These are phyloP conservation scores for Volvariella volvacea DNA, from an alignment of 1,284 basidiomycete genomes.

Conservation along the genomic window DNA sequence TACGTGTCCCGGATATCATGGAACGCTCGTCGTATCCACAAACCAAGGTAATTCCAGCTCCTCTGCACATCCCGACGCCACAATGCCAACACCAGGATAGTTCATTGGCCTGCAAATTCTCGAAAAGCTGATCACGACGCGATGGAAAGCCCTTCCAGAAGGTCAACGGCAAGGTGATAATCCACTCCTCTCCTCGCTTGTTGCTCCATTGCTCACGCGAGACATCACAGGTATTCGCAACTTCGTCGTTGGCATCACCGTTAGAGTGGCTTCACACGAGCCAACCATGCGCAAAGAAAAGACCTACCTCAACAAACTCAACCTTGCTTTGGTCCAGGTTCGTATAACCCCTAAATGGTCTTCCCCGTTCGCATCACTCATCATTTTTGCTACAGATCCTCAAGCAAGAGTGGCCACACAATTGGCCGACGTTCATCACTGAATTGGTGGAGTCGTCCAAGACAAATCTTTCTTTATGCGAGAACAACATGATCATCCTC, in stretches of 20 bases:
- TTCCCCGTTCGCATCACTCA: conserved; percentile 7
- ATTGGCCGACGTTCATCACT: conserved; percentile 98
- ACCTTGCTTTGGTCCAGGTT: conserved; percentile 92
- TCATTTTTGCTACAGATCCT: conserved; percentile 62
- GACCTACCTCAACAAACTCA: conserved; percentile 95
- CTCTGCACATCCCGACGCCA: conserved; percentile 2
- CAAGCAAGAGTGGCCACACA: conserved; percentile 99
- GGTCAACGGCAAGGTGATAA: conserved; percentile 82
- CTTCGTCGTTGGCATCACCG: conserved; percentile 92
- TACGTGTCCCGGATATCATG: conserved; percentile 91
- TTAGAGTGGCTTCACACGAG: conserved; percentile 91
- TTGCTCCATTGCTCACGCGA: not conserved
- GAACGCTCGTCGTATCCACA: conserved; percentile 84
- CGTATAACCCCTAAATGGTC: conserved; percentile 16
- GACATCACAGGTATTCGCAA: conserved; percentile 79
- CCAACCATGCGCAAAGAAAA: conserved; percentile 84
- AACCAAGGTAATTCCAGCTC: conserved; percentile 65
- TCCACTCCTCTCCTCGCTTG: conserved; percentile 7
- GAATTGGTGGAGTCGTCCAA: conserved; percentile 98
- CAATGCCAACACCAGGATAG: conserved; percentile 39
- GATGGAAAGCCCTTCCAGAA: conserved; percentile 95
- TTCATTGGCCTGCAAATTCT: conserved; percentile 94
- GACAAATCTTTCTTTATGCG: conserved; percentile 93
- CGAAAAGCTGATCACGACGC: conserved; percentile 89
- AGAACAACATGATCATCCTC: conserved; percentile 99